These are phyloP conservation scores for Penicillium psychrofluorescens DNA, from an alignment of 495 filamentous ascomycete genomes.

Conservation along the genomic window DNA sequence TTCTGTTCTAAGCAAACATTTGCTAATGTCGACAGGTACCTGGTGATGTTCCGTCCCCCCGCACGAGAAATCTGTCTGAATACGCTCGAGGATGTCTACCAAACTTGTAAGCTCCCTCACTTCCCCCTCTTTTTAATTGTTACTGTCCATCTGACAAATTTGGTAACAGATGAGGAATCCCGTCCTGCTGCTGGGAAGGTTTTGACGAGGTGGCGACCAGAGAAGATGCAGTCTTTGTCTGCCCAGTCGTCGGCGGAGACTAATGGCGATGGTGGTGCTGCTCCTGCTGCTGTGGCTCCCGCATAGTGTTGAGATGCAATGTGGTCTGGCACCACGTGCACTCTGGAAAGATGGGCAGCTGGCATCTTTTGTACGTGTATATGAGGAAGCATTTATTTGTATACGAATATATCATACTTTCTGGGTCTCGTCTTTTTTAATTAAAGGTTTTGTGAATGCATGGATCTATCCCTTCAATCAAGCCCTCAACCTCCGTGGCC, in stretches of 20 bases:
- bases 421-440: too few relatives aligned
- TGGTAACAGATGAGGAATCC: slow-evolving; percentile 35
- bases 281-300: background rate
- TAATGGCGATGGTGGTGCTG: slow-evolving; percentile 4
- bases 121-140: background rate
- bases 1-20: background rate
- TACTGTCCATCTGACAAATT: background rate
- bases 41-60: slow-evolving; percentile 81
- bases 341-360: too few relatives aligned
- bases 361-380: too few relatives aligned
- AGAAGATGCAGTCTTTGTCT: slow-evolving; percentile 6
- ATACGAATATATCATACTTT: too few relatives aligned
- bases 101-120: slow-evolving; percentile 38
- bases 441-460: too few relatives aligned
- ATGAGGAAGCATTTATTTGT: too few relatives aligned
- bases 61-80: slow-evolving; percentile 75
- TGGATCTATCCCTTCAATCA: too few relatives aligned
- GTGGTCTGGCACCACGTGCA: too few relatives aligned
- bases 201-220: slow-evolving; percentile 36
- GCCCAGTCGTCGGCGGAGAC: background rate
- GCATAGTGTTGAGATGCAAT: too few relatives aligned
- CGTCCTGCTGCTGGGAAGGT: slow-evolving; percentile 37
- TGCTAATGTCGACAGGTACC: slow-evolving; percentile 44
- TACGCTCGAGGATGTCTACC: slow-evolving; percentile 78
- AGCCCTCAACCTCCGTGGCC: too few relatives aligned